phyloP scores from a whole-genome alignment of 2,329 filamentous ascomycete species.

The Epichloe gansuensis region DNA sequence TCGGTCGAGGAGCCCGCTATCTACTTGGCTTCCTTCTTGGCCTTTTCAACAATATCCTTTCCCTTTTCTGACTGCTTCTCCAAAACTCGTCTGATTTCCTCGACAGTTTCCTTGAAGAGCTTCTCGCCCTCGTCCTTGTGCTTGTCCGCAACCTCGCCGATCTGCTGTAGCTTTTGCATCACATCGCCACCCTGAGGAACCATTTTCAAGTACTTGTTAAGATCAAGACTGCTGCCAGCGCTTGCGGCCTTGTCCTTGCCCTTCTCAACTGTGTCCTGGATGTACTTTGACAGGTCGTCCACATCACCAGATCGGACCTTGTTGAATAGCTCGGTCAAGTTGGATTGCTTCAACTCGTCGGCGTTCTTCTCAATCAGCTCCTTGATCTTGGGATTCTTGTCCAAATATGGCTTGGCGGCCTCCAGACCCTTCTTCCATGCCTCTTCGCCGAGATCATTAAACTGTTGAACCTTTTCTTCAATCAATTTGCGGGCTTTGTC shows the following conservation, averaged over 20 bases:
- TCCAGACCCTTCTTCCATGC: constrained; percentile 61
- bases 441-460: constrained; percentile 57
- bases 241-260: constrained; percentile 35
- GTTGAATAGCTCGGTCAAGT: constrained; percentile 50
- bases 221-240: constrained; percentile 21
- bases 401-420: constrained; percentile 57
- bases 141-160: constrained; percentile 53
- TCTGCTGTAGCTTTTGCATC: constrained; percentile 50
- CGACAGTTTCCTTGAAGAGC: constrained; percentile 54
- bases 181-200: constrained; percentile 54
- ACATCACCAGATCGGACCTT: constrained; percentile 50
- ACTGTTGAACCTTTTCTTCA: constrained; percentile 56
- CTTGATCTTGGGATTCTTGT: constrained; percentile 68
- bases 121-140: constrained; percentile 59
- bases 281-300: constrained; percentile 27
- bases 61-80: constrained; percentile 46
- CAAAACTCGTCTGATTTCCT: constrained; percentile 53
- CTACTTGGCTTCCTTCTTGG: constrained; percentile 34
- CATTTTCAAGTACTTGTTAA: constrained; percentile 53
- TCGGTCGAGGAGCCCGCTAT: background rate
- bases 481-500: constrained; percentile 50
- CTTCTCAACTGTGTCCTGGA: constrained; percentile 19
- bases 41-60: constrained; percentile 45
- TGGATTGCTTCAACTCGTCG: constrained; percentile 54
- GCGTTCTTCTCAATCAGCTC: constrained; percentile 60